Conservation (phyloP, 768 basidiomycete species). For the Lyophyllum semitale region DNA sequence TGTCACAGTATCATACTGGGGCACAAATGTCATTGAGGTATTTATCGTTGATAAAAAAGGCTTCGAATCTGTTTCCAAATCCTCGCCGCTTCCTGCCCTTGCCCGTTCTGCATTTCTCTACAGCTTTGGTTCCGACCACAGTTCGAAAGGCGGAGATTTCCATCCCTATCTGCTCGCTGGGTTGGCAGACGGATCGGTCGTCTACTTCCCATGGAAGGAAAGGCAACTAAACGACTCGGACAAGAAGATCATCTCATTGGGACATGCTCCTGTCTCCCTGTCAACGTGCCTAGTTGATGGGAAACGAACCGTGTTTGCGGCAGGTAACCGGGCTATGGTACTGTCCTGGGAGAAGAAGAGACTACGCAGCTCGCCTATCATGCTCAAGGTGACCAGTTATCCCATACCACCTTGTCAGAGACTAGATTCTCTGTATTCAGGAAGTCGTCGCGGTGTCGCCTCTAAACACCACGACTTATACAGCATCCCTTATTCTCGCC, state of each 20-base stretch:
- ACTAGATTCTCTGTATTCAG: conserved; percentile 23
- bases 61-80: conserved; percentile 35
- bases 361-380: conserved; percentile 68
- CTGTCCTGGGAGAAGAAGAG: conserved; percentile 68
- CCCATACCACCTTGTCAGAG: not conserved
- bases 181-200: conserved; percentile 73
- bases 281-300: conserved; percentile 56
- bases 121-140: conserved; percentile 54
- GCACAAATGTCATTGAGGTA: conserved; percentile 61
- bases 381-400: conserved; percentile 53
- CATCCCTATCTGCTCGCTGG: conserved; percentile 70
- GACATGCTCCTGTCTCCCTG: conserved; percentile 65
- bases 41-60: conserved; percentile 34
- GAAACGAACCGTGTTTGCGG: conserved; percentile 64
- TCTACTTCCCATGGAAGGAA: conserved; percentile 52
- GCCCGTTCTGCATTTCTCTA: conserved; percentile 52
- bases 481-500: conserved; percentile 59
- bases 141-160: conserved; percentile 32
- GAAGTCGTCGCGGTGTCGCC: conserved; percentile 53
- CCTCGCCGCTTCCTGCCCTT: conserved; percentile 38
- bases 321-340: conserved; percentile 68
- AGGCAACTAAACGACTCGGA: conserved; percentile 44
- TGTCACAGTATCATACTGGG: conserved; percentile 79
- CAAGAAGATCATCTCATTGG: conserved; percentile 63
- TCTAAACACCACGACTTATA: conserved; percentile 50